Base-by-base conservation (phyloP, 2,329 filamentous ascomycete genomes). In the Penicillium sp. region DNA sequence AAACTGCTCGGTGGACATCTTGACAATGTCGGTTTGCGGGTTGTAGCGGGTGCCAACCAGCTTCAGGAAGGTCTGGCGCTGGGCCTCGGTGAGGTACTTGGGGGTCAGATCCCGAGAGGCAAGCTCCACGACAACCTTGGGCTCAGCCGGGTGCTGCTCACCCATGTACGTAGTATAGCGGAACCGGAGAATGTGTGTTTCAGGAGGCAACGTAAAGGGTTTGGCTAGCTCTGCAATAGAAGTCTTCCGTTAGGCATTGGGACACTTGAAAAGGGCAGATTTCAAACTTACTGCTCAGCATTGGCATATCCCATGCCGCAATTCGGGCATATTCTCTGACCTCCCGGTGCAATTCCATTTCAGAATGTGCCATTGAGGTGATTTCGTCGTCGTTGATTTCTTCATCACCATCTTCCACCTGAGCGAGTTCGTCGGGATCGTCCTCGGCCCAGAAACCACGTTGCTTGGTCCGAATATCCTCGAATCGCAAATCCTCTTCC, bases 81-180 rank as follows among this genome's bases (percentile, higher is more conserved):
- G 89, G 33, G 79, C 73, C 14, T 82, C 75, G 22, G 81, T 85
- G 48, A 96, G 80, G 54, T 80, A 76, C 16, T 70, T 71, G 25
- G 78, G 78, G 24, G 68, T 64, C 55, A 96, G 76, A 73, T 96
- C 90, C 50, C 74, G 73, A 14, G 88, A 86, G 57, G 81, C 84
- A 74, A 97, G 95, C 69, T 96, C 89, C 49, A 97, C 85, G 11
- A 97, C 92, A 18, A 99, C 92, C 79, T 99, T 99, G 69, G 85
- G 86, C 73, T 91, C 85, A 2, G 92, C 90, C 0, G 94, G 92
- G 75, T 99, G 95, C 50, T 83, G 79, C 74, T 97, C 94, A 64
- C 92, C 92, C 81, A 99, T 87, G 76, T 97, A 97, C 33, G 88
- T 92, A 14, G 94, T 99, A 78, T 96, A 96, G 65, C 94, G 87